Evolutionary conservation across 306 rosid species (phyloP).

Genomic region (Erythrophleum fordii): DNA sequence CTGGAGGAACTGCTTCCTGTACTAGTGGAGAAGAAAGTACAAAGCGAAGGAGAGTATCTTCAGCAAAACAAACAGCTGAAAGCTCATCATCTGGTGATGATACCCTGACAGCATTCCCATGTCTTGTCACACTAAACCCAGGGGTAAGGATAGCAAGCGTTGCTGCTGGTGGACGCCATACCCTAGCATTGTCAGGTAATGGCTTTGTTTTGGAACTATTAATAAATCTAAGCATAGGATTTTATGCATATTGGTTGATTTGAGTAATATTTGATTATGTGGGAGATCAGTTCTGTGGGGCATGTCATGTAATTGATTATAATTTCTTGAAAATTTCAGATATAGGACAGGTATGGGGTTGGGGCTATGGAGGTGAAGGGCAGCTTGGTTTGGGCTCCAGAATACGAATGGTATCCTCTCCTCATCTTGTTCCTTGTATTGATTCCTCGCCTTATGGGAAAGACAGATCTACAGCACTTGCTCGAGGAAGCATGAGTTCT

Average conservation of each 20-base stretch:
- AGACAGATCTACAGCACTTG: slow-evolving; percentile 57
- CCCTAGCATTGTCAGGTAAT: slow-evolving; percentile 83
- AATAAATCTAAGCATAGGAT: slow-evolving; percentile 3
- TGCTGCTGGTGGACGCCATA: slow-evolving; percentile 97
- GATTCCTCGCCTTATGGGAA: slow-evolving; percentile 66
- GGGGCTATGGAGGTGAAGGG: slow-evolving; percentile 99
- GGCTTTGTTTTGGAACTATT: slow-evolving; percentile 4
- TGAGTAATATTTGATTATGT: slow-evolving; percentile 31
- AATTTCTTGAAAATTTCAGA: slow-evolving; percentile 66
- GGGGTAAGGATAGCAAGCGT: slow-evolving; percentile 80
- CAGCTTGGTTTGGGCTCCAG: slow-evolving; percentile 97
- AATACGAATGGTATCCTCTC: slow-evolving; percentile 93
- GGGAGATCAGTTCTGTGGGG: slow-evolving; percentile 34
- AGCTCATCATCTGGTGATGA: slow-evolving; percentile 81
- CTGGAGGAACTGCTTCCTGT: slow-evolving; percentile 57
- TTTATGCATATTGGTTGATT: slow-evolving; percentile 23
- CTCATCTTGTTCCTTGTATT: slow-evolving; percentile 85
- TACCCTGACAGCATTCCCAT: slow-evolving; percentile 75
- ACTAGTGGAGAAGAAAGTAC: slow-evolving; percentile 75
- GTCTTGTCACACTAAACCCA: slow-evolving; percentile 80
- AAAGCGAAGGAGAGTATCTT: slow-evolving; percentile 77
- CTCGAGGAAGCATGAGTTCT: slow-evolving; percentile 60
- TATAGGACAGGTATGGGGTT: slow-evolving; percentile 98
- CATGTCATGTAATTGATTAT: slow-evolving; percentile 36
- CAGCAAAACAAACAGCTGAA: slow-evolving; percentile 78